Evolutionary conservation across 768 basidiomycete genomes (phyloP), one percentile per base, ranked within the genome.

Genomic region (Pholiota microspora): DNA sequence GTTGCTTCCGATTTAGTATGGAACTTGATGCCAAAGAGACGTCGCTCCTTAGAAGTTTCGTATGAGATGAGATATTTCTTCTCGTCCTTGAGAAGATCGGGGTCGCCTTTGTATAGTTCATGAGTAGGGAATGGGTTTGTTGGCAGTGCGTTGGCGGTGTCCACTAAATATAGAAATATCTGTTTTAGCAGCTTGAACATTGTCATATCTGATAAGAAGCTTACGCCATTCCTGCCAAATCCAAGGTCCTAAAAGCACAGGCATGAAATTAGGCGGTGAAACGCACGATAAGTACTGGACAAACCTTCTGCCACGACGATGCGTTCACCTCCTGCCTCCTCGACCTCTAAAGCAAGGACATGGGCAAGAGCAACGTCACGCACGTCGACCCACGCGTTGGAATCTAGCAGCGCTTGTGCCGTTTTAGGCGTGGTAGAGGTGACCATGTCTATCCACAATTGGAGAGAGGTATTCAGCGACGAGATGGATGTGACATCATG

Each of bases 311-410:
- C 68, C 28, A 81, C 60, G 59, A 88, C 74, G 61, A 86, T 77
- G 28, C 86, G 72, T 51, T 87, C 74, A 2, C 81, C 80, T 1
- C 76, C 77, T 0, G 84, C 85, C 2, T 71, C 75, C 8, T 74
- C 68, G 47, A 72, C 76, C 47, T 75, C 73, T 18, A 89, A 66
- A 2, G 82, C 81, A 8, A 71, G 65, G 1, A 73, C 71, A 62
- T 88, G 85, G 1, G 77, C 84, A 18, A 77, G 72, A 0, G 82
- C 83, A 24, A 82, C 62, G 63, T 85, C 82, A 12, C 81, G 75
- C 5, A 84, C 81, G 47, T 84, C 79, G 31, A 78, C 61, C 73
- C 75, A 81, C 23, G 60, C 55, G 13, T 63, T 59, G 5, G 61
- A 47, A 2, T 46, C 60, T 0, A 51, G 52, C 0, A 71, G 45